Conservation (phyloP, 2,329 filamentous ascomycete genomes). For the Tympanopsis confertula region DNA sequence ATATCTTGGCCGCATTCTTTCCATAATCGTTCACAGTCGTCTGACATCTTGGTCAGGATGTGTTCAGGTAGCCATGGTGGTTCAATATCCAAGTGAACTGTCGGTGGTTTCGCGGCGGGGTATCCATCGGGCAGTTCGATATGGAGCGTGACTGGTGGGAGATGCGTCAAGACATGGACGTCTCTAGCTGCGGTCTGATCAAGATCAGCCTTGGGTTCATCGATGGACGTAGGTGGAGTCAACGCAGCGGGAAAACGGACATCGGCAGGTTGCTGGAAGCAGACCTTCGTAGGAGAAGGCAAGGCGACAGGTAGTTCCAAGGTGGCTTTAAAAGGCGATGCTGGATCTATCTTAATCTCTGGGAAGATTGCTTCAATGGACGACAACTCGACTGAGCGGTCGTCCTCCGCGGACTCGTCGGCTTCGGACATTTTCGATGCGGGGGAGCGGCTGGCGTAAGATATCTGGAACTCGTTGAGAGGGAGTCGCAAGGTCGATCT, state of each 20-base stretch:
- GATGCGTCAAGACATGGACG: conserved; percentile 33
- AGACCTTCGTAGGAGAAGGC: conserved; percentile 32
- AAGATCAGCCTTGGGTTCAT: conserved; percentile 10
- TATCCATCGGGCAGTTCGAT: conserved; percentile 42
- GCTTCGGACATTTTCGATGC: too few species aligned
- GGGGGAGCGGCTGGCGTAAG: too few species aligned
- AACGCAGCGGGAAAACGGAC: conserved; percentile 17
- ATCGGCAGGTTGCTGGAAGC: conserved; percentile 19
- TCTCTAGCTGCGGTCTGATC: conserved; percentile 15
- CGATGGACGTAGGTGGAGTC: conserved; percentile 26
- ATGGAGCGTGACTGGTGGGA: conserved; percentile 40
- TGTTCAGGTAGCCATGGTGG: conserved; percentile 38
- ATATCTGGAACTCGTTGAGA: too few species aligned
- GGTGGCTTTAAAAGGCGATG: conserved; percentile 31
- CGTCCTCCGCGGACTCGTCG: conserved; percentile 29
- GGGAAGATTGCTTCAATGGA: conserved; percentile 51
- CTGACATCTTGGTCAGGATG: conserved; percentile 28
- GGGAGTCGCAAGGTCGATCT: too few species aligned
- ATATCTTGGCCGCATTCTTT: conserved; percentile 44
- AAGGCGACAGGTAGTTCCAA: conserved; percentile 45
- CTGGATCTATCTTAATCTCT: conserved; percentile 37
- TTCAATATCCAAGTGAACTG: conserved; percentile 31
- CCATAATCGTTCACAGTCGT: conserved; percentile 39
- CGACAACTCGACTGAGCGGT: conserved; percentile 45
- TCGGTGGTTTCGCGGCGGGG: conserved; percentile 36